Evolutionary conservation across 495 filamentous ascomycete species (phyloP).

Genomic region (Penicillium salamii): DNA sequence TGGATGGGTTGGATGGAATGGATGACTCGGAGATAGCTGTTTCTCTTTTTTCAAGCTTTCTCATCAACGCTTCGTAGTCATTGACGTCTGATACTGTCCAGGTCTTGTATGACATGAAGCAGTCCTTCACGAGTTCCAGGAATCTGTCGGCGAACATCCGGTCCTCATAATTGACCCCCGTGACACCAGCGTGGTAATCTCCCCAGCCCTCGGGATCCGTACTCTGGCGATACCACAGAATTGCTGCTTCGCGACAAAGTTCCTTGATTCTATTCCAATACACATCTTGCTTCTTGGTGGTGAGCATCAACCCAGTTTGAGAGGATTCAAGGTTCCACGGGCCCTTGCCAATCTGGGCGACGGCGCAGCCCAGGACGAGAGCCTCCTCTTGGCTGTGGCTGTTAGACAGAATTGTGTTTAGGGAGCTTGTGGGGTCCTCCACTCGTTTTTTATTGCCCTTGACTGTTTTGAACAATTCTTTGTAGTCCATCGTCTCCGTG

Average conservation of each 20-base stretch:
- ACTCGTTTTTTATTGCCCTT: constrained; percentile 28
- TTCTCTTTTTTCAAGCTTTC: neutral
- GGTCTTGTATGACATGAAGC: neutral
- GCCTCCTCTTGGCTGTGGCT: constrained; percentile 43
- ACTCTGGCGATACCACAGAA: neutral
- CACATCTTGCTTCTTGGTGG: no score
- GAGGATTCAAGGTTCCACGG: constrained; percentile 4
- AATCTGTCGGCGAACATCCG: neutral
- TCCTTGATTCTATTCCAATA: neutral
- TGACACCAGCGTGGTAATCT: neutral
- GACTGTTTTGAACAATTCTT: constrained; percentile 43
- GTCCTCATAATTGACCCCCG: neutral
- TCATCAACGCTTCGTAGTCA: neutral
- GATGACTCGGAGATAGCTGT: no score
- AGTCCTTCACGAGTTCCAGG: neutral
- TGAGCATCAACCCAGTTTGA: no score
- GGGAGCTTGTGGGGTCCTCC: constrained; percentile 14
- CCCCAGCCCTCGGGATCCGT: neutral
- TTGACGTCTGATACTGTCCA: neutral
- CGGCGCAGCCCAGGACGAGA: constrained; percentile 46
- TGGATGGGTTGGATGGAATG: neutral
- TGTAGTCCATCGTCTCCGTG: constrained; percentile 44
- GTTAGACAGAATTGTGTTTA: constrained; percentile 41
- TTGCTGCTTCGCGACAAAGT: neutral
- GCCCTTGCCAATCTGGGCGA: constrained; percentile 15